Evolutionary conservation across 352 stramenopile genomes (phyloP), one percentile per base, ranked within the genome.

Genomic region (Phytophthora idaei): DNA sequence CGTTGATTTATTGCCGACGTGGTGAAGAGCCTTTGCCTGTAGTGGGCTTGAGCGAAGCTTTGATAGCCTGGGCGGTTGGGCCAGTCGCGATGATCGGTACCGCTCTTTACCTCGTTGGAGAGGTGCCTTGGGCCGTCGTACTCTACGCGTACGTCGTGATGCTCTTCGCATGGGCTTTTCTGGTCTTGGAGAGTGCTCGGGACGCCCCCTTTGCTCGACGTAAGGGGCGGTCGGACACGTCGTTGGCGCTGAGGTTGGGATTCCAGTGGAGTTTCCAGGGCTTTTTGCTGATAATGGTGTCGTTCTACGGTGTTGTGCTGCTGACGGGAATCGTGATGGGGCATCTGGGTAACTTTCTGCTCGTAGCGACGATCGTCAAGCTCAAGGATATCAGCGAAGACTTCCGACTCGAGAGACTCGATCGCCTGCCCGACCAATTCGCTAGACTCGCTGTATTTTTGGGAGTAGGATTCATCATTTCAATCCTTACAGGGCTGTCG

Each of bases 181-280:
- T 90, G 59, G 66, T 94, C 17, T 54, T 88, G 31, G 81, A 91
- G 51, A 93, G 84, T 71, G 83, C 81, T 34, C 73, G 73, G n/a
- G 86, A 94, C 55, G 86, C 80, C 31, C 86, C 86, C 28, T 90
- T 93, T 61, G 76, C 74, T 48, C 76, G 73, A n/a, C 81, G 84
- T 28, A 81, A 91, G 61, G 79, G 76, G 15, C 54, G 75, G 2
- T 58, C 61, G 0, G 61, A 69, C 15, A 77, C 73, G 41, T 94
- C 86, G 32, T 61, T 94, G 36, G 80, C 81, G 8, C 57, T 89
- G 25, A 57, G 68, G 14, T 55, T 93, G 29, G 83, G 86, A 36
- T 90, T 80, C 57, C 74, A 92, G 45, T 64, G 64, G 55, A 80
- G 67, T 45, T 94, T 88, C 54, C 83, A 93, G 51, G 57, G 66